phyloP scores from a whole-genome alignment of 202 grass and related monocot species.

The Saccharum hybrid region DNA sequence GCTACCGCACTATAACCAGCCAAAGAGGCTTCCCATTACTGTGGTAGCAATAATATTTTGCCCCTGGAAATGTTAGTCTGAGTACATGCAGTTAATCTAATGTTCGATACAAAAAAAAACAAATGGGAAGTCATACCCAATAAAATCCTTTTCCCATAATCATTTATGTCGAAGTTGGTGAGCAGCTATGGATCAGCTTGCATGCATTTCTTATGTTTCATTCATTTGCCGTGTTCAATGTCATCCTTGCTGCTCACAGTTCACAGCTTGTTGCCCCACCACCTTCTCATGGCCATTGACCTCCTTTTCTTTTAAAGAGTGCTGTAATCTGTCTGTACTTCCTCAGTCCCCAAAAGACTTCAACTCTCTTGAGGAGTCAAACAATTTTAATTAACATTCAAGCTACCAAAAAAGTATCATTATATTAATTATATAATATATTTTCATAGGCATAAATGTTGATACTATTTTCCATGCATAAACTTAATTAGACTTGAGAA shows the following conservation, averaged over 20 bases:
- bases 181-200: conserved; percentile 40
- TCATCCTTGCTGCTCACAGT: conserved; percentile 30
- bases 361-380: background rate
- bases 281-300: conserved; percentile 19
- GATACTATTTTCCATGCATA: background rate
- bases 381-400: background rate
- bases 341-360: background rate
- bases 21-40: background rate
- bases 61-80: background rate
- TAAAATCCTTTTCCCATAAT: conserved; percentile 28
- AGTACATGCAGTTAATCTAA: conserved; percentile 25
- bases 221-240: conserved; percentile 23
- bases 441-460: background rate
- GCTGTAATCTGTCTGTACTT: conserved; percentile 5
- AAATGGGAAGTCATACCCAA: background rate
- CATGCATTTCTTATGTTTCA: conserved; percentile 35
- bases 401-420: background rate
- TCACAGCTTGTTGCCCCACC: conserved; percentile 18
- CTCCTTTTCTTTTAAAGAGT: background rate
- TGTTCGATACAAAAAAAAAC: conserved; percentile 16
- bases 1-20: conserved; percentile 12
- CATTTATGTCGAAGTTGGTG: conserved; percentile 49
- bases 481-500: background rate
- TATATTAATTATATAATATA: background rate
- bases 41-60: conserved; percentile 11